A percentile compares a stretch with the other conserved stretches of the same genome.
Evolutionary conservation across 345 rosid species (phyloP).

Genomic region (Boechera retrofracta): DNA sequence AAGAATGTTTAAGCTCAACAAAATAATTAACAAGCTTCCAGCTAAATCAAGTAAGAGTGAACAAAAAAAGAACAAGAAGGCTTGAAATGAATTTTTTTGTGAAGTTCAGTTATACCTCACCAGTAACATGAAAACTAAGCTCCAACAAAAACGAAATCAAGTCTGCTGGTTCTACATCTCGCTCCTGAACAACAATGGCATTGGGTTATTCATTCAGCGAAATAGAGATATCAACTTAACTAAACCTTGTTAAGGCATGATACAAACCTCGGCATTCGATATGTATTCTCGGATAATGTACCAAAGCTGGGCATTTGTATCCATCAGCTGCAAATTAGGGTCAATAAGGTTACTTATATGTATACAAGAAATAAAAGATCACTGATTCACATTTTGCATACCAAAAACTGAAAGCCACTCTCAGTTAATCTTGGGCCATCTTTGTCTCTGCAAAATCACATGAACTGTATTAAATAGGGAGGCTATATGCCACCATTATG

Average conservation of each 20-base stretch:
- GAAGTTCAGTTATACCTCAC: conserved; percentile 64
- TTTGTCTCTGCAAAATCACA: conserved; percentile 64
- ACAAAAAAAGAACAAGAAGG: conserved; percentile 7
- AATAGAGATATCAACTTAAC: conserved; percentile 28
- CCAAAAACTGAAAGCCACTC: conserved; percentile 98
- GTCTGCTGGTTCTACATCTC: conserved; percentile 83
- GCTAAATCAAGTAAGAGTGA: neutral
- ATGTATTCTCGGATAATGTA: conserved; percentile 96
- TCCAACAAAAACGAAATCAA: conserved; percentile 91
- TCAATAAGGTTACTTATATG: conserved; percentile 36
- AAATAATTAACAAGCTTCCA: conserved; percentile 23
- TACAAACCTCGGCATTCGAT: conserved; percentile 82
- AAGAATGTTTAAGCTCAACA: conserved; percentile 12
- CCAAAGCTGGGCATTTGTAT: conserved; percentile 98
- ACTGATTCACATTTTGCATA: conserved; percentile 50
- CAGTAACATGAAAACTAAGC: conserved; percentile 94
- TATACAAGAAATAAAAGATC: conserved; percentile 28
- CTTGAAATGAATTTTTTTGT: neutral
- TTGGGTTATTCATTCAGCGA: neutral
- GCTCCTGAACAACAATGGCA: conserved; percentile 64
- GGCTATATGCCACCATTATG: conserved; percentile 25
- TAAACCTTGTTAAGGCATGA: conserved; percentile 29
- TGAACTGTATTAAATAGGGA: conserved; percentile 15
- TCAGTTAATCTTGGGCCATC: conserved; percentile 85
- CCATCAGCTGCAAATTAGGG: conserved; percentile 78